Base-by-base conservation (phyloP, 2,329 filamentous ascomycete species). In the Pyrenochaeta sp. region DNA sequence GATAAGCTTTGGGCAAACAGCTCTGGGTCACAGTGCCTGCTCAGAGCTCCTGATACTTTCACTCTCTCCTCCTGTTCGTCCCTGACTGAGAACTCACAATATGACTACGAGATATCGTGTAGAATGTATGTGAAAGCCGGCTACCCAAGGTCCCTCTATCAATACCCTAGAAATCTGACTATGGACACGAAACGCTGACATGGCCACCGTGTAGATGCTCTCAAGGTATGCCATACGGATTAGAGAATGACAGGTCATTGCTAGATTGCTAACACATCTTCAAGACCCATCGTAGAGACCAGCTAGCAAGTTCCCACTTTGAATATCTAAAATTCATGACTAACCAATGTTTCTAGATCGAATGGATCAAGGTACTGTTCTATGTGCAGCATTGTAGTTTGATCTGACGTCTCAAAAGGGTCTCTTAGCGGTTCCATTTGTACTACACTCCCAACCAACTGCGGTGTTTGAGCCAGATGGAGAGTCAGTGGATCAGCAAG, bases 361-460 rank as follows among this genome's bases (percentile, higher is more conserved):
- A 97, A 89, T 98, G 94, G 94, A 91, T 98, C 82, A 98, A 99
- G 79, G 82, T 83, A 77, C 7, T 18, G 11, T 9, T 23, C 3
- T 7, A 14, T 7, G 21, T 7, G 21, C 23, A 27, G 23, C 23
- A 27, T 27, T 27, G 23, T 5, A 27, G 4, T 27, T 5, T 27
- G 23, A 20, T 21, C 30, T 57, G 33, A 54, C 17, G 18, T 10
- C 18, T 29, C 14, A 30, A 20, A 33, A 76, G 73, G 74, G 73
- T 27, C 85, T 98, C 3, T 82, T 98, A 11, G 95, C 95, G 1
- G 94, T 98, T 0, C 95, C 95, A 0, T 99, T 99, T 73, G 94
- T 99, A 33, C 85, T 99, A 48, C 92, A 97, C 75, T 97, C 94
- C 1, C 93, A 98, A 73, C 95, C 95, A 3, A 96, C 92, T 1